Base-by-base conservation (phyloP, 345 rosid species). In the Leavenworthia alabamica region DNA sequence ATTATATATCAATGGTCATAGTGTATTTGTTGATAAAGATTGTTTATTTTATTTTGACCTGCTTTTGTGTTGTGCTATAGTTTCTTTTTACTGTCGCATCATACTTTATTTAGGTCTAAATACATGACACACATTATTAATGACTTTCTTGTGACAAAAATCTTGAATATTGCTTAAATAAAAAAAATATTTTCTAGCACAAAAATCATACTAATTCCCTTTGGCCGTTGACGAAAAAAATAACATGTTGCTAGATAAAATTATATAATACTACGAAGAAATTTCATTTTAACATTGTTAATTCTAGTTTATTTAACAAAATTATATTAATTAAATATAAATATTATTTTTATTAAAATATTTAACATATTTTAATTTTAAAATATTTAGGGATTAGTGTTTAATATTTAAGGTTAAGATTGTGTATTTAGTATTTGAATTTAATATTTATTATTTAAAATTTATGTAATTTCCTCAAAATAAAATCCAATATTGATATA, bases 11-110 rank as follows among this genome's bases (percentile, higher is more conserved):
- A 69, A 54, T 19, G 68, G 50, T 40, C 16, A 24, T 60, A 24
- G 54, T 60, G 67, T 53, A 52, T 68, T 43, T 52, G 68, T 70
- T 70, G 68, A 70, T 45, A 61, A 70, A 44, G 56, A 45, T 70
- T 54, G 54, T 28, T 61, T 45, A 53, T 44, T 62, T 61, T 44
- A 53, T 61, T 10, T 69, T 9, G 62, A 44, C 8, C 44, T 52
- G 49, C 73, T 69, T 61, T 61, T 36, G 50, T 60, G 62, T 37
- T 45, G 56, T 61, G 56, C 62, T 61, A 69, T 54, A 56, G 32
- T 60, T 69, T 69, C 32, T 52, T 59, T 60, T 68, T 17, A 42
- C 46, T 16, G 46, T 68, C 37, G 44, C 35, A 9, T 69, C 68
- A 15, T 55, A 68, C 67, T 60, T 58, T 58, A 45, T 71, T 64